These are phyloP conservation scores for Botrytis medusae DNA, from an alignment of 2,329 filamentous ascomycete genomes.

Conservation along the genomic window DNA sequence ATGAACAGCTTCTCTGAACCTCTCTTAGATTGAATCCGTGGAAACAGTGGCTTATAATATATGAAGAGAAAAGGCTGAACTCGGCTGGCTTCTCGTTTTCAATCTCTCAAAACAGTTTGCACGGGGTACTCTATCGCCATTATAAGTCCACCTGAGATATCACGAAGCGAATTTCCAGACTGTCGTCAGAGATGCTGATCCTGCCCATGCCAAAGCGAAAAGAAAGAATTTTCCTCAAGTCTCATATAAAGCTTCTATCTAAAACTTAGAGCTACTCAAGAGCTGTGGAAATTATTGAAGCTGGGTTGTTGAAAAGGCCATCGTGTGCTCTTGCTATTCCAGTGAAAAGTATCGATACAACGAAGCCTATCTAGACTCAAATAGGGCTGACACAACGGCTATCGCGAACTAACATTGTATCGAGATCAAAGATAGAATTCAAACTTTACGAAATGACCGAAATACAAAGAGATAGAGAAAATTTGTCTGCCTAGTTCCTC, in stretches of 20 bases:
- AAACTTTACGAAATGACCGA: neutral
- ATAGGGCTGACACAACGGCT: neutral
- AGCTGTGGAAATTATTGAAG: neutral
- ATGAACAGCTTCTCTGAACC: too few relatives aligned
- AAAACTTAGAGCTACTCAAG: too few relatives aligned
- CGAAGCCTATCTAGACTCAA: too few relatives aligned
- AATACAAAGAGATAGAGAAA: too few relatives aligned
- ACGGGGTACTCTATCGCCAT: slow-evolving; percentile 47
- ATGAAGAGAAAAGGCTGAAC: slow-evolving; percentile 26
- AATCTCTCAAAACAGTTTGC: slow-evolving; percentile 53
- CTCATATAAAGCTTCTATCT: neutral
- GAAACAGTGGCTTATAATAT: neutral
- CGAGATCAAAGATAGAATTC: neutral
- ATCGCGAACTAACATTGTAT: neutral
- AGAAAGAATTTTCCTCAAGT: neutral
- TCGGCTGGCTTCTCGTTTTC: slow-evolving; percentile 41
- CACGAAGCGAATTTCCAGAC: neutral
- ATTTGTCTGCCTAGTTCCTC: neutral
- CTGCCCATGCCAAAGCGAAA: neutral
- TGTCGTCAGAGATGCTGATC: neutral
- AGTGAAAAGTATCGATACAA: neutral
- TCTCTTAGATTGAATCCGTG: neutral
- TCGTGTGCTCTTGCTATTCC: neutral
- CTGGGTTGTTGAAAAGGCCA: neutral
- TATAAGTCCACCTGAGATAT: neutral